Conservation (phyloP, 768 basidiomycete genomes). For the Dendrothele bispora region DNA sequence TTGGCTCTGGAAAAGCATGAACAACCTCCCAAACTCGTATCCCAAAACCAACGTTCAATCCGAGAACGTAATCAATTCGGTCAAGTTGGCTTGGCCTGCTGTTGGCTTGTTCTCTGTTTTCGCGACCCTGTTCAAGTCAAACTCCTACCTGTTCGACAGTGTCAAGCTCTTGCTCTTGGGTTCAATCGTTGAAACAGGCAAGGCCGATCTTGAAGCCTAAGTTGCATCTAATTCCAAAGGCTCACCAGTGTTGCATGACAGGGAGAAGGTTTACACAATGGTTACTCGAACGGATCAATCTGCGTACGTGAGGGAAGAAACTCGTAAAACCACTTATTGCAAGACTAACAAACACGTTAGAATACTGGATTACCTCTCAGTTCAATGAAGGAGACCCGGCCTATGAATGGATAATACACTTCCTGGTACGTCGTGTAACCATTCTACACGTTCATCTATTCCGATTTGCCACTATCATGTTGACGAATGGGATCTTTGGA, state of each 20-base stretch:
- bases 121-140: constrained; percentile 1
- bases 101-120: constrained; percentile 6
- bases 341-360: constrained; percentile 19
- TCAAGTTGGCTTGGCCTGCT: too few species aligned
- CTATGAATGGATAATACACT: constrained; percentile 48
- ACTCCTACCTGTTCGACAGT: not conserved
- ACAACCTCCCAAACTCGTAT: too few species aligned
- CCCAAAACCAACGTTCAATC: too few species aligned
- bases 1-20: too few species aligned
- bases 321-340: constrained; percentile 1
- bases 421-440: constrained; percentile 40
- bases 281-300: constrained; percentile 35
- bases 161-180: constrained; percentile 25
- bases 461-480: too few species aligned
- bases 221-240: too few species aligned
- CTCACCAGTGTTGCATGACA: constrained; percentile 6
- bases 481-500: not conserved
- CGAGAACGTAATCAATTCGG: too few species aligned
- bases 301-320: constrained; percentile 39
- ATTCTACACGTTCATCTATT: too few species aligned
- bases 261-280: constrained; percentile 39
- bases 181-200: constrained; percentile 35
- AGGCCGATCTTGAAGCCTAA: not conserved
- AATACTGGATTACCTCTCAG: constrained; percentile 41
- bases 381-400: constrained; percentile 47